Evolutionary conservation across 768 basidiomycete species (phyloP), one percentile per base, ranked within the genome.

Genomic region (Rhodosporidiobolus sp.): DNA sequence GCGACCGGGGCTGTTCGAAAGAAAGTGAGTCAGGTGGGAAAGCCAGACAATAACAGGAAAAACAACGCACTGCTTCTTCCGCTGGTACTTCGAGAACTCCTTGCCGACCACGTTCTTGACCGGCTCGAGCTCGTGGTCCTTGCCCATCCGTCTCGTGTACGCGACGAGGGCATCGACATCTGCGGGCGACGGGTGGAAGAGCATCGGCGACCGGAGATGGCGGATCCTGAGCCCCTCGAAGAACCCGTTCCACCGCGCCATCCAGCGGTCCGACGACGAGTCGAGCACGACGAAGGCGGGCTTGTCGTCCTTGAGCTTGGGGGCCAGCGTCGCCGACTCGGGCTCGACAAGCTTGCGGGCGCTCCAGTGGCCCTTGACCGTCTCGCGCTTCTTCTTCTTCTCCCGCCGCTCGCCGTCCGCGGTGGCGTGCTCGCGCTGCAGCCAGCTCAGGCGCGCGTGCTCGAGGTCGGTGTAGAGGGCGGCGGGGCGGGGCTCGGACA

Each of bases 381-480:
- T 63, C n/a, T 30, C 26, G 0, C 65, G 32, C 49, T 61, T 68
- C 8, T 45, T 46, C 20, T 32, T 16, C 20, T 30, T 30, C 43
- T 28, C 53, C 24, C 32, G 28, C 30, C 50, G 45, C 16, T 24
- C 43, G 22, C 45, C 28, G 19, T 67, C 56, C 6, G 8, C 30
- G 22, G 56, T 14, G 24, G 55, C 32, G 26, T 53, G 52, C 38
- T 72, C 71, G 22, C 73, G 69, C 32, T 73, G 70, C 4, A 79
- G 70, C 77, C 78, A 79, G 52, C 59, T 55, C n/a, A 77, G 71
- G 0, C 78, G 72, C 9, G 76, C 73, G 68, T 79, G 79, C 69
- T 79, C 79, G 22, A 76, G 67, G 49, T 79, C 78, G 12, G 76
- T 75, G 65, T 78, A 79, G 20, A 79, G 70, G 0, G 78, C 76